Evolutionary conservation across 2,329 filamentous ascomycete genomes (phyloP).

Genomic region (Chrysoporthe austroafricana): DNA sequence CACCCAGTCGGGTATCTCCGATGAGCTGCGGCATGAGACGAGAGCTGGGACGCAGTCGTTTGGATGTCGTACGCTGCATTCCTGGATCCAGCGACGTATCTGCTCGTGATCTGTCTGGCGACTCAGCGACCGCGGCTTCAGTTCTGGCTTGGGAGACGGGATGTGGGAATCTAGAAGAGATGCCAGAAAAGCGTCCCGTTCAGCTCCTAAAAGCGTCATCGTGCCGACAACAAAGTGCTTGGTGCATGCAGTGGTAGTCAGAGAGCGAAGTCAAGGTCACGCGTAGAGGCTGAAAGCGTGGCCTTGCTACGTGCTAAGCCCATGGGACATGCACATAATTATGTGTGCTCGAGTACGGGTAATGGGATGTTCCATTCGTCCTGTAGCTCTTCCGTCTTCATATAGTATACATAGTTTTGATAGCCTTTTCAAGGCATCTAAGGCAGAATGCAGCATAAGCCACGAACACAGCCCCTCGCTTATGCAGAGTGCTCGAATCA

Average conservation of each 20-base stretch:
- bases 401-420: background rate
- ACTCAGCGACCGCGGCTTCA: background rate
- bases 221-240: background rate
- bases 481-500: background rate
- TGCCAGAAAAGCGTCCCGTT: background rate
- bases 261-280: background rate
- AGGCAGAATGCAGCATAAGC: background rate
- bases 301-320: background rate
- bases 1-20: slow-evolving; percentile 11
- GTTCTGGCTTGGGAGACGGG: background rate
- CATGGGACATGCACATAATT: background rate
- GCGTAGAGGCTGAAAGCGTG: background rate
- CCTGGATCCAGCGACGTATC: background rate
- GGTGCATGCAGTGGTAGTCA: background rate
- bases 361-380: background rate
- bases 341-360: no score
- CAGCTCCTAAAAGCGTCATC: background rate
- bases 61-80: background rate
- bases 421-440: background rate
- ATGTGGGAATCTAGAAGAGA: background rate
- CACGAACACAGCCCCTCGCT: background rate
- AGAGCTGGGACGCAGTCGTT: background rate
- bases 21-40: background rate
- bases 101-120: background rate
- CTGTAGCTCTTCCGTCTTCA: background rate